Conservation (phyloP, 306 rosid species). For the Hippophae gyantsensis region DNA sequence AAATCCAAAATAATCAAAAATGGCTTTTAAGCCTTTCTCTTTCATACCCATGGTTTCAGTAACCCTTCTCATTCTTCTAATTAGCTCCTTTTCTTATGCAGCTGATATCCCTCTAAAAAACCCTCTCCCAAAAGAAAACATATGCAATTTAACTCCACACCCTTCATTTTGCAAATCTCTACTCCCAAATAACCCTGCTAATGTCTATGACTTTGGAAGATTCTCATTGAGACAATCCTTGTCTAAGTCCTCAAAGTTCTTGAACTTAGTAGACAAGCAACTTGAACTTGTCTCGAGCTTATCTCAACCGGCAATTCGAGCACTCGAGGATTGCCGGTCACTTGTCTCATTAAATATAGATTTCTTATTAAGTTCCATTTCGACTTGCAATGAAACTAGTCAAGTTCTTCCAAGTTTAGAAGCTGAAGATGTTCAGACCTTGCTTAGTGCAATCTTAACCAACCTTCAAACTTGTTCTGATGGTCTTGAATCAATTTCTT, state of each 20-base stretch:
- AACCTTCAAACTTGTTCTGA: slow-evolving; percentile 33
- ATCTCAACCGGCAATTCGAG: slow-evolving; percentile 8
- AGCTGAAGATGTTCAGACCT: slow-evolving; percentile 29
- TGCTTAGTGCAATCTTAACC: slow-evolving; percentile 32
- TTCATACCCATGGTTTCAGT: slow-evolving; percentile 1
- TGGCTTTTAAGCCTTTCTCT: slow-evolving; percentile 23
- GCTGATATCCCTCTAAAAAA: slow-evolving; percentile 16
- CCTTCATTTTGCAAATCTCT: slow-evolving; percentile 29
- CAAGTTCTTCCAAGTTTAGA: slow-evolving; percentile 16
- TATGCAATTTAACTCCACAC: slow-evolving; percentile 25
- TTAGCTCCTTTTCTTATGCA: slow-evolving; percentile 4
- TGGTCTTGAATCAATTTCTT: slow-evolving; percentile 13
- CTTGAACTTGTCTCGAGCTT: slow-evolving; percentile 16
- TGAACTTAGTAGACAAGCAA: slow-evolving; percentile 7
- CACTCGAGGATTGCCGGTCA: slow-evolving; percentile 23
- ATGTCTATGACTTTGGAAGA: slow-evolving; percentile 24
- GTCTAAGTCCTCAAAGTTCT: slow-evolving; percentile 17
- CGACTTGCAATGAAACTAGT: slow-evolving; percentile 13
- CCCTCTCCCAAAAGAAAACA: slow-evolving; percentile 6
- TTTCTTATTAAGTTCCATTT: slow-evolving; percentile 9
- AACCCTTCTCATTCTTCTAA: slow-evolving; percentile 2
- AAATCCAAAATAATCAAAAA: neutral
- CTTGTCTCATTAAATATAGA: slow-evolving; percentile 22
- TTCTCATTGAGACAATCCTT: slow-evolving; percentile 20
- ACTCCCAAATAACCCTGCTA: slow-evolving; percentile 19